phyloP scores from a whole-genome alignment of 169 alveolate genomes.

The Besnoitia besnoiti region DNA sequence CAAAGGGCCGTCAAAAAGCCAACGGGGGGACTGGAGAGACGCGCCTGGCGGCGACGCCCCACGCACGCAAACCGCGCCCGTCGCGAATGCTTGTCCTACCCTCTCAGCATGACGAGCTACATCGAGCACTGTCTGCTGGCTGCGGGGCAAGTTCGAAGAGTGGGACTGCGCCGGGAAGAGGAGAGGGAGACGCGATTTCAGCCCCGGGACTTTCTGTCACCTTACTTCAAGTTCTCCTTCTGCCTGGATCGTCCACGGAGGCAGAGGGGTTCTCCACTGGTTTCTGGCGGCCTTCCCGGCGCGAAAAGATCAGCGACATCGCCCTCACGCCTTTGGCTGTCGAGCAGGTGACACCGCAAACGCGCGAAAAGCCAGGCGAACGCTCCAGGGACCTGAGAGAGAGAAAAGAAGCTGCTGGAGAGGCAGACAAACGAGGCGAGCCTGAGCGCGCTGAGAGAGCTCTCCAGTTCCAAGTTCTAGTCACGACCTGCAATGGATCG shows the following conservation, averaged over 20 bases:
- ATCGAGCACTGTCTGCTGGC: not conserved
- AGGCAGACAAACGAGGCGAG: not conserved
- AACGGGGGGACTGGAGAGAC: too few species aligned
- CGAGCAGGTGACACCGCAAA: not conserved
- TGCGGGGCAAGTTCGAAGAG: not conserved
- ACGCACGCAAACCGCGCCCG: not conserved
- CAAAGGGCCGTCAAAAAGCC: not conserved
- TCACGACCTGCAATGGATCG: not conserved
- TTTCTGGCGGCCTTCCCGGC: not conserved
- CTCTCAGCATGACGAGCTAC: not conserved
- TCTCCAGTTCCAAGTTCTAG: not conserved
- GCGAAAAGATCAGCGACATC: not conserved
- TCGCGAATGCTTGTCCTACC: not conserved
- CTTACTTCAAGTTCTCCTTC: not conserved
- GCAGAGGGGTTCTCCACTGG: not conserved
- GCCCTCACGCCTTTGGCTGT: conserved; percentile 1
- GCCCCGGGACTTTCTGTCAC: not conserved
- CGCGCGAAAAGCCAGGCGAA: not conserved
- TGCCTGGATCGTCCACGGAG: not conserved
- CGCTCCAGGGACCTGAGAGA: not conserved
- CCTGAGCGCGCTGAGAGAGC: not conserved
- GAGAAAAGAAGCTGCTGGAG: not conserved
- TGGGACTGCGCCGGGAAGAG: not conserved
- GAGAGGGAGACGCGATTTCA: not conserved
- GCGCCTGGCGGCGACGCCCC: too few species aligned